These are phyloP conservation scores for Calcarisporium arbuscula DNA, from an alignment of 2,329 filamentous ascomycete species.

Conservation along the genomic window DNA sequence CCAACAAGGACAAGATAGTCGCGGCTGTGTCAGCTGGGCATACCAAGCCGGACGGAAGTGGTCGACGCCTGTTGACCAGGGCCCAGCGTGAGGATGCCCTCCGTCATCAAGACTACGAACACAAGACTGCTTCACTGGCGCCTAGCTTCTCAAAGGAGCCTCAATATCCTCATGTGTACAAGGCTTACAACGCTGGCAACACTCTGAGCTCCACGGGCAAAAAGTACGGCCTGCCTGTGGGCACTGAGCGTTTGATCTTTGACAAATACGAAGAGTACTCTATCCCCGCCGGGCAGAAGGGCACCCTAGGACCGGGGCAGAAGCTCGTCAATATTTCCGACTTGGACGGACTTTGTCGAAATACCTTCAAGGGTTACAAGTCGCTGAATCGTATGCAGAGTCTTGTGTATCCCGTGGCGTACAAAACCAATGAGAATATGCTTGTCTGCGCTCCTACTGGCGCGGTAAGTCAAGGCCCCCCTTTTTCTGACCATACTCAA, in stretches of 20 bases:
- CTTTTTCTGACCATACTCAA: not conserved
- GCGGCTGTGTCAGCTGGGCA: constrained; percentile 31
- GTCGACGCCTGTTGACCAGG: constrained; percentile 59
- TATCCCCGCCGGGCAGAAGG: constrained; percentile 77
- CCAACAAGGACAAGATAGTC: constrained; percentile 64
- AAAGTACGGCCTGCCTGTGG: constrained; percentile 75
- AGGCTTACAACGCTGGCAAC: constrained; percentile 75
- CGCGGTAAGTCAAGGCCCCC: constrained; percentile 51
- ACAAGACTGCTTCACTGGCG: constrained; percentile 70
- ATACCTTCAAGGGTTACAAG: constrained; percentile 94
- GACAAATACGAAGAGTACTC: constrained; percentile 84
- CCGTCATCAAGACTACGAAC: constrained; percentile 67
- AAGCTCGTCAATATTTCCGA: constrained; percentile 73
- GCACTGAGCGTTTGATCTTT: constrained; percentile 62
- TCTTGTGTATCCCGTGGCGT: constrained; percentile 88
- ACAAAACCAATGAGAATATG: constrained; percentile 97
- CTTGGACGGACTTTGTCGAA: constrained; percentile 80
- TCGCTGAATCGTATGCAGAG: constrained; percentile 97
- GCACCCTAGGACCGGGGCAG: constrained; percentile 63
- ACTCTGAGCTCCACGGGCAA: constrained; percentile 72
- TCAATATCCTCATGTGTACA: constrained; percentile 92
- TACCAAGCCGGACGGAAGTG: constrained; percentile 25
- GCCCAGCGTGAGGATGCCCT: constrained; percentile 75
- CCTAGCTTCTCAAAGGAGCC: constrained; percentile 66
- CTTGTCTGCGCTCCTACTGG: constrained; percentile 95